Base-by-base conservation (phyloP, 345 rosid genomes). In the Acer campestre region DNA sequence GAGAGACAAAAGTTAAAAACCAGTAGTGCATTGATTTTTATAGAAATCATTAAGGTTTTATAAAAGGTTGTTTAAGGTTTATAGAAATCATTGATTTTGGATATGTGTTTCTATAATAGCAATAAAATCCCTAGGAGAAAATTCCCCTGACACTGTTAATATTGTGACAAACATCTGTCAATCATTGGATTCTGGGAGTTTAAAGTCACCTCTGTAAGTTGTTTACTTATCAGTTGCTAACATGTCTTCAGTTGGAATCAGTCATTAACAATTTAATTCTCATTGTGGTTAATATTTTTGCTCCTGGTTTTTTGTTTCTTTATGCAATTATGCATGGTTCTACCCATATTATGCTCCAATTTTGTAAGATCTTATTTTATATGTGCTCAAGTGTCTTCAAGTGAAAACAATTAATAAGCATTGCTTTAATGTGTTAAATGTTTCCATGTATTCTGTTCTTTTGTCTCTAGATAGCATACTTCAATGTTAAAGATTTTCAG, bases 191-290 rank as follows among this genome's bases (percentile, higher is more conserved):
- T 85, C 92, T 63, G 89, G 89, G 81, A 83, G 73, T 84, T 70
- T 85, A 67, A 89, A 86, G 82, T 82, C 91, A 64, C 94, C 96
- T 61, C 80, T 74, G 98, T 92, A 77, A 91, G 95, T 89, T 67
- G 7, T 78, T 68, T 40, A 48, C 61, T 8, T 31, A 44, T 20
- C 7, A 10, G 12, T 38, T 53, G 42, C 63, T 20, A 35, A 62
- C 58, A 68, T 68, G 12, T 74, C 70, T 69, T 22, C 8, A 58
- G 7, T 73, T 44, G 12, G 18, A 51, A 62, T n/a, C 29, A 5
- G 38, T 44, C 17, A 6, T 1, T 29, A 31, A 17, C 44, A 70
- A 16, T 31, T 55, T 18, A 70, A 10, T 31, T 55, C n/a, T 70
- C 55, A n/a, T 48, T 31, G 44, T 63, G 62, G 17, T 67, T 46